A percentile compares a stretch with the other conserved stretches of the same genome.
phyloP scores from a whole-genome alignment of 1,284 basidiomycete genomes.

The Cutaneotrichosporon sp. region DNA sequence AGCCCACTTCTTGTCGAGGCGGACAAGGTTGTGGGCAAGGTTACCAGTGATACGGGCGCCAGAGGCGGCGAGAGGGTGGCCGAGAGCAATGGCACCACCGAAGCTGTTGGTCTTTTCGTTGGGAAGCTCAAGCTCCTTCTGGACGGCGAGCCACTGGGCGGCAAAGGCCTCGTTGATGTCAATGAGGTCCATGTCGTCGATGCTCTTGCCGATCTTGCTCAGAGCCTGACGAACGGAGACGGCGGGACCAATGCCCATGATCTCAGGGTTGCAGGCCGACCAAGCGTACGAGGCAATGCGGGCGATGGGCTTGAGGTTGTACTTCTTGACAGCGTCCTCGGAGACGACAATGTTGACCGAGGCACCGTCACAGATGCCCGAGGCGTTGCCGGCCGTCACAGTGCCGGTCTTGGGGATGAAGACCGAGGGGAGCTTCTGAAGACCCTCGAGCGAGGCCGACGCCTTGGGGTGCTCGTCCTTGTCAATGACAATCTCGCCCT shows the following conservation, averaged over 20 bases:
- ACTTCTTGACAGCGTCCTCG: constrained; percentile 50
- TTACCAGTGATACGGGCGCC: constrained; percentile 54
- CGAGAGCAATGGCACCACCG: constrained; percentile 52
- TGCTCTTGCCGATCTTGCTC: constrained; percentile 33
- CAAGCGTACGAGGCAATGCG: constrained; percentile 53
- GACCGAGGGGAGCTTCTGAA: constrained; percentile 51
- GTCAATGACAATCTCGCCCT: constrained; percentile 38
- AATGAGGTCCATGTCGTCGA: constrained; percentile 54
- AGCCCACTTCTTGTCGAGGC: constrained; percentile 54
- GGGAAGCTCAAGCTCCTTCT: constrained; percentile 54
- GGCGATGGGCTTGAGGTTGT: constrained; percentile 52
- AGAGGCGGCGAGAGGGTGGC: constrained; percentile 54
- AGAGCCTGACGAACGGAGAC: constrained; percentile 36
- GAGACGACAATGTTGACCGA: constrained; percentile 55
- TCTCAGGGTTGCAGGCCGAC: constrained; percentile 54
- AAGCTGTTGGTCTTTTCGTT: constrained; percentile 55
- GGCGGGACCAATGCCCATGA: constrained; percentile 58
- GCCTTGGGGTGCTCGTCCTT: constrained; percentile 55
- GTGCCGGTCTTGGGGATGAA: constrained; percentile 53
- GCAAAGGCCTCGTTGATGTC: constrained; percentile 59
- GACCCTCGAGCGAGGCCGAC: constrained; percentile 48
- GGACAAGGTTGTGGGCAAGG: constrained; percentile 53
- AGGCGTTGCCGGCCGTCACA: constrained; percentile 55
- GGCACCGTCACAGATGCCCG: constrained; percentile 55
- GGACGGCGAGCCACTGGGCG: constrained; percentile 54